Evolutionary conservation across 202 grass and related monocot genomes (phyloP), one percentile per base, ranked within the genome.

Genomic region (Dendrocalamus latiflorus): DNA sequence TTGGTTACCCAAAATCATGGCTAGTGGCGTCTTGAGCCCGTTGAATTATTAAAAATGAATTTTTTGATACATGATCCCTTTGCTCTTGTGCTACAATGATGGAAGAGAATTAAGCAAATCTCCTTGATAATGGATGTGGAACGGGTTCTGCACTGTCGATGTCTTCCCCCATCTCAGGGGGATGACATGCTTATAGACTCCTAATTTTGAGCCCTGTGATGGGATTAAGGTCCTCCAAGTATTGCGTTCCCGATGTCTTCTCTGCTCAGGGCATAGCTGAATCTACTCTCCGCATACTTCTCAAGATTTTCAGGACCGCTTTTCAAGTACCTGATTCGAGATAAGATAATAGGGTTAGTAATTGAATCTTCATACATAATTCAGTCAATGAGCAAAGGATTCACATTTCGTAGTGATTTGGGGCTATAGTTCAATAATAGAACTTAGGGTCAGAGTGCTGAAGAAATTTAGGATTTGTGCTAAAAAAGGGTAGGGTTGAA

Each of bases 221-320:
- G 51, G 51, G 51, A 54, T 54, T 54, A 54, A 54, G 51, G 18
- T 51, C 96, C 93, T 36, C 93, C 93, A 33, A 98, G 89, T 68
- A 98, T 91, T 0, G 95, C 91, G 66, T 98, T 95, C 80, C 93
- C 93, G 13, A 98, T 93, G 83, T 98, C 93, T 86, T 98, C 89
- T 86, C 95, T 93, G 67, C 95, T 98, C 36, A 98, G 68, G 33
- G 95, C 95, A 78, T 95, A 98, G 83, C 87, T 98, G 76, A 98
- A 98, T 24, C 93, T 90, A 57, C 95, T 98, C 77, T 98, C 95
- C 33, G 90, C 44, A 65, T 95, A 92, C 77, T 98, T 98, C 34
- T 98, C 95, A 63, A 95, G 93, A 83, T 90, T 91, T 59, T 87
- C 90, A 16, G 95, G 90, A 17, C 92, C 90, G 42, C 76, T 95